Evolutionary conservation across 345 rosid genomes (phyloP).

Genomic region (Melaleuca alternifolia): DNA sequence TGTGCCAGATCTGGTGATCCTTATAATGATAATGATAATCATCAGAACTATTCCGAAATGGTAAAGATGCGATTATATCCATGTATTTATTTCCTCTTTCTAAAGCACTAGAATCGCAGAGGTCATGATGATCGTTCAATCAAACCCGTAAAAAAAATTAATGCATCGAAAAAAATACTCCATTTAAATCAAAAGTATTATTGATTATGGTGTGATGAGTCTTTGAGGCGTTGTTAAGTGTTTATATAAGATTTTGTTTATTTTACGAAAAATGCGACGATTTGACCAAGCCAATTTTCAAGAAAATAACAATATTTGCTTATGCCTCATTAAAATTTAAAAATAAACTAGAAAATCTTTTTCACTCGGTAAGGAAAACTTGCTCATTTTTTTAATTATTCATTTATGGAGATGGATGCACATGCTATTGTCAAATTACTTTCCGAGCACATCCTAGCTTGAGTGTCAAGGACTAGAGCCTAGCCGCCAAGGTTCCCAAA

Average conservation of each 20-base stretch:
- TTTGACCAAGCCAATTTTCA: not conserved
- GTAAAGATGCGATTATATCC: not conserved
- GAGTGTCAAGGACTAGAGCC: fast-evolving
- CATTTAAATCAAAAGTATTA: not conserved
- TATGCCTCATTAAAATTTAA: not conserved
- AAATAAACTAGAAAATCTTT: not conserved
- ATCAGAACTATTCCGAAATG: not conserved
- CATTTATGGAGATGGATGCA: not conserved
- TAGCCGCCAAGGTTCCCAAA: not conserved
- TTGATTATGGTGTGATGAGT: not conserved
- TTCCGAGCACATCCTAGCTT: not conserved
- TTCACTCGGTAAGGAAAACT: not conserved
- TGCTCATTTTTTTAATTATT: not conserved
- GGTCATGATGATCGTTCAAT: not conserved
- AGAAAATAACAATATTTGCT: not conserved
- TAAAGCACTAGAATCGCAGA: not conserved
- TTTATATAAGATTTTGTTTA: not conserved
- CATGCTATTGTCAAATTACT: not conserved
- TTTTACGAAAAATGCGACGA: not conserved
- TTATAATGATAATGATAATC: too few species aligned
- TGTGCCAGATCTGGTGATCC: not conserved
- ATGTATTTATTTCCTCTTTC: not conserved
- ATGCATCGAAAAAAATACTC: not conserved
- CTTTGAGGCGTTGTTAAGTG: not conserved
- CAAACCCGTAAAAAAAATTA: not conserved